Conservation (phyloP, 108 stramenopile genomes). For the Cyclotella kingstonii region DNA sequence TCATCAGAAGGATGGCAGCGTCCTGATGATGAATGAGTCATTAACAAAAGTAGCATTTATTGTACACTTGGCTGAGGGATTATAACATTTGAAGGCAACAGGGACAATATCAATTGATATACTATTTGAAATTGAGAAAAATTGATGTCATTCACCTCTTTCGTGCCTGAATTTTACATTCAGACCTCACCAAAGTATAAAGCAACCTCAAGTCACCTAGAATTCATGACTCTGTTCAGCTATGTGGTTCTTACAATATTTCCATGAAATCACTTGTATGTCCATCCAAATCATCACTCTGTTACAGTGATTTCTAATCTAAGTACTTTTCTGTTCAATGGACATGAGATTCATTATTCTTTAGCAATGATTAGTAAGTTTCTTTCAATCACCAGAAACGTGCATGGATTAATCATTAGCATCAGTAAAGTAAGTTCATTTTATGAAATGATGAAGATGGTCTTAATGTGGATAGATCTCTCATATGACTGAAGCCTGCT, state of each 20-base stretch:
- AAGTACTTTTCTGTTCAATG: constrained; percentile 14
- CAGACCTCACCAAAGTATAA: neutral
- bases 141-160: neutral
- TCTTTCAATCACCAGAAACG: constrained; percentile 31
- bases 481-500: constrained; percentile 18
- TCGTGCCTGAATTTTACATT: constrained; percentile 3
- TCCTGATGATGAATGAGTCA: neutral
- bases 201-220: constrained; percentile 15
- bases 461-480: constrained; percentile 2
- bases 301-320: constrained; percentile 29
- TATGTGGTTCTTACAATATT: neutral
- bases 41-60: neutral
- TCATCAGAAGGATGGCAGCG: neutral
- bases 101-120: neutral
- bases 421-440: neutral
- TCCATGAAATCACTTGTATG: constrained; percentile 13
- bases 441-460: neutral
- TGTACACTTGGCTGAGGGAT: too few relatives aligned
- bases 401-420: neutral
- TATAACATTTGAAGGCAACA: neutral
- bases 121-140: neutral
- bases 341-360: constrained; percentile 16
- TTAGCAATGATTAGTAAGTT: constrained; percentile 19
- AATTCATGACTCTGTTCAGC: constrained; percentile 21
- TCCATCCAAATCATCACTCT: constrained; percentile 18